These are phyloP conservation scores for Didymellaceae sp. DNA, from an alignment of 2,329 filamentous ascomycete species.

Conservation along the genomic window DNA sequence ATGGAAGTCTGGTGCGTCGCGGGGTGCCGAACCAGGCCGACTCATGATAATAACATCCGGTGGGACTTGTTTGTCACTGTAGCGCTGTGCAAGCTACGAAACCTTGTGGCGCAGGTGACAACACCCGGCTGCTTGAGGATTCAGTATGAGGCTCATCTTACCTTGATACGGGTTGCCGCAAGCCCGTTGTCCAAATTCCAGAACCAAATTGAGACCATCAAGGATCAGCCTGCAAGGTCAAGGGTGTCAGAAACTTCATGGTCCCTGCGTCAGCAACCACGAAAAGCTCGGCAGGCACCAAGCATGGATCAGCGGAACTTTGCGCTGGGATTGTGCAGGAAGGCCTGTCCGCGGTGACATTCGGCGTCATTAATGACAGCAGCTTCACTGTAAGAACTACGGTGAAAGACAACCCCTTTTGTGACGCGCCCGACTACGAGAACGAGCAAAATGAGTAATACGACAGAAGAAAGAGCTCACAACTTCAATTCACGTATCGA, in stretches of 20 bases:
- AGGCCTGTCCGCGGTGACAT: slow-evolving; percentile 8
- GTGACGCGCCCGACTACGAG: not conserved
- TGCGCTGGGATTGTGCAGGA: slow-evolving; percentile 1
- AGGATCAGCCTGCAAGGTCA: slow-evolving; percentile 1
- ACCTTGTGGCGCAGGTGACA: not conserved
- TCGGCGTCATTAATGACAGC: slow-evolving; percentile 15
- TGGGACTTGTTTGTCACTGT: not conserved
- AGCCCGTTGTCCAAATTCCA: not conserved
- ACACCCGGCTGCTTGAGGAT: not conserved
- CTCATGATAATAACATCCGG: not conserved
- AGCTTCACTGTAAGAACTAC: slow-evolving; percentile 8
- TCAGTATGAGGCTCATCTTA: not conserved
- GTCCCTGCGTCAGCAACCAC: slow-evolving; percentile 1
- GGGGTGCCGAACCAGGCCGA: slow-evolving; percentile 4
- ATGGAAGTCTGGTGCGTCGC: not conserved
- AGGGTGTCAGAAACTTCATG: not conserved
- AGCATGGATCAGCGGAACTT: slow-evolving; percentile 6
- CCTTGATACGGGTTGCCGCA: not conserved
- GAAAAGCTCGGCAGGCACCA: slow-evolving; percentile 1
- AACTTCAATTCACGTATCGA: too few relatives aligned
- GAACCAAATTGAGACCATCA: not conserved
- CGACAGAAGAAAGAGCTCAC: not conserved
- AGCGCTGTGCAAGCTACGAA: not conserved
- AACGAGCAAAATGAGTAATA: not conserved
- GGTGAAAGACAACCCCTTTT: slow-evolving; percentile 2